Base-by-base conservation (phyloP, 768 basidiomycete species). In the Rickenella mellea region DNA sequence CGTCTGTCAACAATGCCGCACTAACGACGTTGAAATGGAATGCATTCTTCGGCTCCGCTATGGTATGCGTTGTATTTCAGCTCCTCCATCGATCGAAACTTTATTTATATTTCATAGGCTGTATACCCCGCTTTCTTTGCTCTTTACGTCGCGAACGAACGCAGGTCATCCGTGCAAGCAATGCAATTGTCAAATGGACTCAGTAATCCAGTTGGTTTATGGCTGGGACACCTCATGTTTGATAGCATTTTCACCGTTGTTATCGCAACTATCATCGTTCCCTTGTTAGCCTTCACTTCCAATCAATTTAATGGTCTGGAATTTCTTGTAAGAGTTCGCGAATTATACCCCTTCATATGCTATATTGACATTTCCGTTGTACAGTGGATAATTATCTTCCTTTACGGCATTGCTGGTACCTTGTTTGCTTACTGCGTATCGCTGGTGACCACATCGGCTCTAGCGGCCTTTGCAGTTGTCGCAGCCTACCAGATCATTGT, bases 51-150 rank as follows among this genome's bases (percentile, higher is more conserved):
- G 78, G 76, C 17, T 78, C 75, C 26, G 68, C 71, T 1, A 82
- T 86, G 80, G 83, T 83, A 44, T 28, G 71, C 54, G 5, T 19
- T 4, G 14, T 20, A 27, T 5, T 15, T 37, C 8, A 32, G 29
- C 15, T 41, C n/a, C 3, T 33, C 9, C n/a, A n/a, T 41, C 40
- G 38, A 24, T 35, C 19, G 31, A 40, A 44, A 41, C 21, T 28
- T 17, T 37, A 20, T 15, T 22, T 31, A 38, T 32, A 47, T 12
- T n/a, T n/a, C n/a, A 2, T 42, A 84, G 81, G 68, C 80, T 10
- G 78, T 84, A 1, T 88, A 73, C 53, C 83, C 86, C n/a, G 85
- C 85, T 3, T 89, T 89, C 63, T 86, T 77, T 49, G 71, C 82
- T 8, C 57, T 89, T 11, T 89, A 89, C 55, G 83, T 85, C 3